These are phyloP conservation scores for Aspergillus novoparasiticus DNA, from an alignment of 2,329 filamentous ascomycete genomes.

Conservation along the genomic window DNA sequence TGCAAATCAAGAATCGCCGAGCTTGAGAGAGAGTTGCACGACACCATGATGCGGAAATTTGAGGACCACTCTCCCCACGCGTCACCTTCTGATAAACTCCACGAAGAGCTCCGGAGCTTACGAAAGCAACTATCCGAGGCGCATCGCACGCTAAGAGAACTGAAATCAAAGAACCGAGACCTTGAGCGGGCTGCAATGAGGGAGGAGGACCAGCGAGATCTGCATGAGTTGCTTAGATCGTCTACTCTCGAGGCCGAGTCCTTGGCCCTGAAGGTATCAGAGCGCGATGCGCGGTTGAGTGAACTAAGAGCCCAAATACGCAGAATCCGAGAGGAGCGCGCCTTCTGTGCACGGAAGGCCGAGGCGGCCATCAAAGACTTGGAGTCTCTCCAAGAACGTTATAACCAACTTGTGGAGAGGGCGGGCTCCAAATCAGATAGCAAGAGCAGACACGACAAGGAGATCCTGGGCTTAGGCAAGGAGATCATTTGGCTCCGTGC, in stretches of 20 bases:
- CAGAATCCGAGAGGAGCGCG: slow-evolving; percentile 55
- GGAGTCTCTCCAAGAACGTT: slow-evolving; percentile 58
- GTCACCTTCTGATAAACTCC: slow-evolving; percentile 45
- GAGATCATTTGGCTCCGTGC: slow-evolving; percentile 92
- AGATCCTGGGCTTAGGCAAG: slow-evolving; percentile 79
- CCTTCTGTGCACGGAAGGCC: slow-evolving; percentile 43
- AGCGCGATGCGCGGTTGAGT: slow-evolving; percentile 68
- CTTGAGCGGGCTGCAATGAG: slow-evolving; percentile 53
- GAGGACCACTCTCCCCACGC: slow-evolving; percentile 57
- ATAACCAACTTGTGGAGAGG: slow-evolving; percentile 62
- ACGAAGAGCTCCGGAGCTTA: slow-evolving; percentile 60
- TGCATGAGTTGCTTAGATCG: slow-evolving; percentile 51
- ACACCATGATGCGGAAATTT: slow-evolving; percentile 57
- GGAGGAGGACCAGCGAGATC: slow-evolving; percentile 46
- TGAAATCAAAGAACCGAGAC: slow-evolving; percentile 53
- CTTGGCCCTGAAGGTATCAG: slow-evolving; percentile 71
- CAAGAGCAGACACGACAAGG: slow-evolving; percentile 57
- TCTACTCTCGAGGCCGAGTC: slow-evolving; percentile 59
- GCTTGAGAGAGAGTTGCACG: slow-evolving; percentile 68
- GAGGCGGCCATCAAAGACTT: slow-evolving; percentile 45
- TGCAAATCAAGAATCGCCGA: slow-evolving; percentile 68
- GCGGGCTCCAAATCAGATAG: slow-evolving; percentile 43
- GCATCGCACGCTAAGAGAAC: slow-evolving; percentile 62
- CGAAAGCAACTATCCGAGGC: slow-evolving; percentile 63
- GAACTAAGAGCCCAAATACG: slow-evolving; percentile 63